phyloP scores from a whole-genome alignment of 805 yeast genomes.

The Kuraishia piskuri region DNA sequence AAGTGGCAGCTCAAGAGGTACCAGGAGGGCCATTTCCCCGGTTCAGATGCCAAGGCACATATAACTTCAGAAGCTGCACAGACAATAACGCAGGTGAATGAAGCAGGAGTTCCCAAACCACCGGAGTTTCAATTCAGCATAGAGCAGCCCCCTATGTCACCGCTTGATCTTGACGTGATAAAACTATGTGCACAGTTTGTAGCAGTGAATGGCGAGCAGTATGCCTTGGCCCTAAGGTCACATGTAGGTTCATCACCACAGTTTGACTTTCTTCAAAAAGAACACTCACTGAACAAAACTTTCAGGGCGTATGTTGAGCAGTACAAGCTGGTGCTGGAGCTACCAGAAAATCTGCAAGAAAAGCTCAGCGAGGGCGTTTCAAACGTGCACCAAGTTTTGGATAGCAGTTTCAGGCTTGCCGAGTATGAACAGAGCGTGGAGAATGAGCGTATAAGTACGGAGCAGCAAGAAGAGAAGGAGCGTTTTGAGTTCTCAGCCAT shows the following conservation, averaged over 20 bases:
- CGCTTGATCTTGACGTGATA: conserved; percentile 58
- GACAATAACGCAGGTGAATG: no score
- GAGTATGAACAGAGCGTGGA: conserved; percentile 32
- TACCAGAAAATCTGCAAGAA: conserved; percentile 12
- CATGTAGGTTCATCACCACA: conserved; percentile 28
- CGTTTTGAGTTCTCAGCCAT: conserved; percentile 59
- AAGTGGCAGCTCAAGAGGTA: conserved; percentile 24
- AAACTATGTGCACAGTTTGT: conserved; percentile 65
- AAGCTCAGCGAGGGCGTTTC: conserved; percentile 18
- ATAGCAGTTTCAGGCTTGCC: conserved; percentile 47
- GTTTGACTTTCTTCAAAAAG: conserved; percentile 55
- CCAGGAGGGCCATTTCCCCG: conserved; percentile 11
- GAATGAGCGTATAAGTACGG: conserved; percentile 20
- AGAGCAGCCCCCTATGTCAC: conserved; percentile 35
- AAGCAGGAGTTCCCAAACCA: conserved; percentile 12
- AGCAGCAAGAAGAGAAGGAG: conserved; percentile 26
- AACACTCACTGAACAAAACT: conserved; percentile 51
- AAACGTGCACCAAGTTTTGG: conserved; percentile 29
- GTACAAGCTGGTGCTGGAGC: conserved; percentile 33
- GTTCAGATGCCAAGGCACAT: background rate
- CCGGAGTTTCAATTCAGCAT: conserved; percentile 19
- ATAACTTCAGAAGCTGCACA: conserved; percentile 6
- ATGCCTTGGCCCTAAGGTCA: conserved; percentile 27
- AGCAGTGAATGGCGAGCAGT: conserved; percentile 48
- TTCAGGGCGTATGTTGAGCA: conserved; percentile 46